A percentile compares a stretch with the other conserved stretches of the same genome.
phyloP scores from a whole-genome alignment of 306 rosid species.

The Prunus mume region DNA sequence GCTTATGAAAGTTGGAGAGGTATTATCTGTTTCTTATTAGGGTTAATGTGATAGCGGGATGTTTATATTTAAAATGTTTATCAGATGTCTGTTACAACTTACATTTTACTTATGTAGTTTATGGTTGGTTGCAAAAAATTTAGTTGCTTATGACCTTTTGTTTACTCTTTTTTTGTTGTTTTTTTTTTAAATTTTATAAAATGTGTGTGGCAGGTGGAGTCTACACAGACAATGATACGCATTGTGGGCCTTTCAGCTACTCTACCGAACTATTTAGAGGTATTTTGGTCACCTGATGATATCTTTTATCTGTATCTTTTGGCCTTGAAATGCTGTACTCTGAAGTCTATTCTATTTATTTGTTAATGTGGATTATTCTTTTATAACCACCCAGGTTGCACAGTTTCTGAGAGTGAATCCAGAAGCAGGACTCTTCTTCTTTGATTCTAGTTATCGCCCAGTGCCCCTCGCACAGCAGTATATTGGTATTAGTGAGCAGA shows the following conservation, averaged over 20 bases:
- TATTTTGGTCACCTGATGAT: constrained; percentile 31
- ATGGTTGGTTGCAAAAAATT: neutral
- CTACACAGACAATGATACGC: constrained; percentile 93
- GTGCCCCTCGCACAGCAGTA: constrained; percentile 99
- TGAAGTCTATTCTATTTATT: constrained; percentile 22
- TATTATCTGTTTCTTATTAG: neutral
- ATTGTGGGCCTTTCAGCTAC: constrained; percentile 99
- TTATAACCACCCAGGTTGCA: constrained; percentile 61
- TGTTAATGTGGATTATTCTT: constrained; percentile 13
- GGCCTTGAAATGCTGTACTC: constrained; percentile 21
- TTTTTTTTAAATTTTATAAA: neutral
- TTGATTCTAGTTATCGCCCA: constrained; percentile 94
- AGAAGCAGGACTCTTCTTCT: constrained; percentile 88
- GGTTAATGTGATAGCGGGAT: neutral
- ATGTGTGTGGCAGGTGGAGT: constrained; percentile 67
- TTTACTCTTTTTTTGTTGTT: neutral
- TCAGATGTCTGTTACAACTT: neutral
- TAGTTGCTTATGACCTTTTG: neutral
- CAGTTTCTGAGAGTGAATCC: constrained; percentile 96
- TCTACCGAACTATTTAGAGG: constrained; percentile 94
- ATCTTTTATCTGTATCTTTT: constrained; percentile 21
- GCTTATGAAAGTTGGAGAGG: neutral
- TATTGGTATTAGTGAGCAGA: constrained; percentile 86
- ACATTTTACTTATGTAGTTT: neutral
- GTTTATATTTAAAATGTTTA: neutral